Evolutionary conservation across 495 filamentous ascomycete genomes (phyloP).

Genomic region (Penicillium steckii): DNA sequence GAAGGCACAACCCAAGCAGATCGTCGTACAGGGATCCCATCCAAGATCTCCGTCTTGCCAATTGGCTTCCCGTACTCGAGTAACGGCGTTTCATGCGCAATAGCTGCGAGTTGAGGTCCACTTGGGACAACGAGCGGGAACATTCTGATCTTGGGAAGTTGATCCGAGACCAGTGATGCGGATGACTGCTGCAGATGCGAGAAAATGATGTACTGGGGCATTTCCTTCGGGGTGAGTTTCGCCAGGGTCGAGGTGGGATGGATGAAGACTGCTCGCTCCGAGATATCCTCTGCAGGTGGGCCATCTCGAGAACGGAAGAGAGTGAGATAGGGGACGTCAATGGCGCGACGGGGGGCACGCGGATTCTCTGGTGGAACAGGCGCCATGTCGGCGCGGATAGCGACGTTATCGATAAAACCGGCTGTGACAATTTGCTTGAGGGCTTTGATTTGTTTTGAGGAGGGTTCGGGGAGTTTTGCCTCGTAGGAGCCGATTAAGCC

Average conservation of each 20-base stretch:
- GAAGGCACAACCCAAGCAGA: conserved; percentile 82
- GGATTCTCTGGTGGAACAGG: conserved; percentile 68
- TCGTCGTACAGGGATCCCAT: conserved; percentile 54
- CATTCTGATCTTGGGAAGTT: conserved; percentile 80
- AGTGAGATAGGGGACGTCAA: conserved; percentile 87
- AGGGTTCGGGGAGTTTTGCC: conserved; percentile 65
- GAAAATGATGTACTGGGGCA: conserved; percentile 86
- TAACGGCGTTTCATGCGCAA: conserved; percentile 84
- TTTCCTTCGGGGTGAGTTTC: conserved; percentile 63
- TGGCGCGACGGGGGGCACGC: conserved; percentile 74
- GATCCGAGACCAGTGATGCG: conserved; percentile 42
- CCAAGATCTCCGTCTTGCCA: conserved; percentile 65
- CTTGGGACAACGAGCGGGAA: conserved; percentile 78
- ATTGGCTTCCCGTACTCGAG: conserved; percentile 87
- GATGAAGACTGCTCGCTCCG: conserved; percentile 69
- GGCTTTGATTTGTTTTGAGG: conserved; percentile 68
- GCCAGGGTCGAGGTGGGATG: conserved; percentile 82
- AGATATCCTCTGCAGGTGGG: conserved; percentile 39
- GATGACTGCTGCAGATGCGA: conserved; percentile 74
- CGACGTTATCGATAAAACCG: conserved; percentile 93
- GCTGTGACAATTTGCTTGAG: conserved; percentile 89
- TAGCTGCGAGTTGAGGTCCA: conserved; percentile 68
- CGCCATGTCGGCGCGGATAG: conserved; percentile 84
- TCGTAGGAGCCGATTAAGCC: conserved; percentile 59
- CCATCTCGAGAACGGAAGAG: conserved; percentile 68